These are phyloP conservation scores for Pseudocercospora fuligena DNA, from an alignment of 2,329 filamentous ascomycete genomes.

Conservation along the genomic window DNA sequence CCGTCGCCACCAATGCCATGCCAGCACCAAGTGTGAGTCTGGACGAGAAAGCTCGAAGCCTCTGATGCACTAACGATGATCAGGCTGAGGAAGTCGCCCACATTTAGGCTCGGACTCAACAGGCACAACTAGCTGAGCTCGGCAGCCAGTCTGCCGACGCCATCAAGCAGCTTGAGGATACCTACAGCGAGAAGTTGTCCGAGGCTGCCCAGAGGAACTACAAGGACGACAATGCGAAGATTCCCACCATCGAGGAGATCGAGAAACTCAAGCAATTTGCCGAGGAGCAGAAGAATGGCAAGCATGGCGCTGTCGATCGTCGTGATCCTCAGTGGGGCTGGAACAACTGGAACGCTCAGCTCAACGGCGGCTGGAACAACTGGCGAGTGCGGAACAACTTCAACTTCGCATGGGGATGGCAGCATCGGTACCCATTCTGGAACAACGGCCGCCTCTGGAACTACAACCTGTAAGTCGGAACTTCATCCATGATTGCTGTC, in stretches of 20 bases:
- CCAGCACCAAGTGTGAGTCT: background rate
- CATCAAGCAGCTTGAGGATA: background rate
- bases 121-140: background rate
- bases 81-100: background rate
- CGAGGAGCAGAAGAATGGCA: background rate
- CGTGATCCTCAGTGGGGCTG: background rate
- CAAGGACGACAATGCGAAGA: background rate
- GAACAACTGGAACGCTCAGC: background rate
- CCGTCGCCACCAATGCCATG: conserved; percentile 8
- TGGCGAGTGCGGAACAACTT: background rate
- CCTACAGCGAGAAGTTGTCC: background rate
- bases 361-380: too few species aligned
- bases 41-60: background rate
- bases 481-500: background rate
- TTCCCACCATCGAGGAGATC: background rate
- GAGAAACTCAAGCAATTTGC: background rate
- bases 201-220: background rate
- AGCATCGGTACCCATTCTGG: background rate
- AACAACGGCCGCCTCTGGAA: background rate
- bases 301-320: background rate
- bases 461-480: background rate
- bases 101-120: background rate
- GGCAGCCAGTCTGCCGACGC: background rate
- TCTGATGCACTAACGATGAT: background rate
- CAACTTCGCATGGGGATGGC: background rate